These are phyloP conservation scores for Wolfiporia cocos DNA, from an alignment of 1,284 basidiomycete species.

Conservation along the genomic window DNA sequence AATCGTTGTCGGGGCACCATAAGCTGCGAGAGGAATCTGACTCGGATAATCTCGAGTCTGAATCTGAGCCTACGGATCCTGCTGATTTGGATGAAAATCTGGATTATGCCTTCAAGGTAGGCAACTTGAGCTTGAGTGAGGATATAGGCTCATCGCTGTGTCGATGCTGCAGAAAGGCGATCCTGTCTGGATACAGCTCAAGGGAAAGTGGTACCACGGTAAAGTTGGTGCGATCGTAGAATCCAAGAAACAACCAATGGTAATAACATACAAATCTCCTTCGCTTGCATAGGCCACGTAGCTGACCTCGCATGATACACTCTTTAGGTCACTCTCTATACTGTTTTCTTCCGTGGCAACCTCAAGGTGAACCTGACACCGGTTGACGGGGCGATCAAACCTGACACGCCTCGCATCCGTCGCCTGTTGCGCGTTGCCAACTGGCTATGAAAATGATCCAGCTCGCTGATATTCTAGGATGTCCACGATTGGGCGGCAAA, in stretches of 20 bases:
- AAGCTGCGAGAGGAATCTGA: too few species aligned
- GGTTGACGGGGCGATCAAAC: conserved; percentile 6
- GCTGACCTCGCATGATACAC: neutral
- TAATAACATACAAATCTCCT: neutral
- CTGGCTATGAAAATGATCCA: neutral
- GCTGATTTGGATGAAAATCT: neutral
- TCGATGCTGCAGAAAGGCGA: conserved; percentile 2
- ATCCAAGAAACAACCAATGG: conserved; percentile 1
- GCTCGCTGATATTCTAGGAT: too few species aligned
- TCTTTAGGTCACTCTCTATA: neutral
- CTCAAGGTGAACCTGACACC: conserved; percentile 3
- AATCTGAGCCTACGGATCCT: neutral
- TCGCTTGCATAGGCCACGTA: neutral
- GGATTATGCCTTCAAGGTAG: conserved; percentile 2
- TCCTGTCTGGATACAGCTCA: conserved; percentile 2
- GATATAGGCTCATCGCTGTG: neutral
- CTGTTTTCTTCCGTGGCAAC: conserved; percentile 4
- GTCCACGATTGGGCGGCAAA: too few species aligned
- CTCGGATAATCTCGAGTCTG: neutral
- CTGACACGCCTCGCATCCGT: conserved; percentile 5
- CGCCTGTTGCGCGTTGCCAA: neutral
- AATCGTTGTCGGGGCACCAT: too few species aligned
- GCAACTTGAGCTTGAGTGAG: neutral
- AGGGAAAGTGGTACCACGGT: conserved; percentile 4
- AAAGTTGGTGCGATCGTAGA: neutral